Evolutionary conservation across 352 stramenopile species (phyloP), one percentile per base, ranked within the genome.

Genomic region (Pythium diclinum): DNA sequence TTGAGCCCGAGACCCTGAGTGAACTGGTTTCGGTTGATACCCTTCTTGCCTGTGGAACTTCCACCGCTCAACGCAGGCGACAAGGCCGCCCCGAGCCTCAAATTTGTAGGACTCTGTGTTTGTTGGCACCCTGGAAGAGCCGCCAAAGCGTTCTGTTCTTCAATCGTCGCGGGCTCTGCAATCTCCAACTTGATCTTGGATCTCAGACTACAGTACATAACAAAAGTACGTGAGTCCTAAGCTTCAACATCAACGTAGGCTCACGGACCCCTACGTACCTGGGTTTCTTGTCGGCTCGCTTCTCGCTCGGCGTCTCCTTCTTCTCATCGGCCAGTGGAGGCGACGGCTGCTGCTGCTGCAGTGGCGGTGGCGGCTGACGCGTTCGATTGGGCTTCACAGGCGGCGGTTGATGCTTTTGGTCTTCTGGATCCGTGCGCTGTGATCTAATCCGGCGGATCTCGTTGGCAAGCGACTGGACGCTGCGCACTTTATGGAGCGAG

Each of bases 111-210:
- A 44, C 80, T 88, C 44, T 68, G 67, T 14, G 79, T 76, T 25
- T 67, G 68, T 42, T 87, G 70, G 7, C 76, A 63, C 8, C 74
- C 69, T 21, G 71, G 74, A 6, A 74, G 51, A 3, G 63, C 60
- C 1, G 51, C 46, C 3, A 72, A 48, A 10, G 80, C 67, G 8
- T 76, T 68, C 13, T 68, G 63, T 17, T 68, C 59, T 32, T 70
- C 65, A 6, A 77, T 65, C 6, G 71, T 72, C 3, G 79, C 61
- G 0, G 83, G 42, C 61, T 87, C 79, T 5, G 78, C 60, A 57
- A 94, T 89, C 46, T 94, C 81, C 16, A 94, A 56, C 48, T 87
- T 92, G 63, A 94, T 88, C 61, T 87, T 86, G n/a, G 78, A 75
- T 16, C 78, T 74, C 28, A 73, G 69, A 56, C 68, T 77, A n/a